These are phyloP conservation scores for Arabidopsis thaliana DNA, from an alignment of 345 rosid genomes.

Conservation along the genomic window TAIR10.1 NC_003076.8:24103001-24103500, in stretches of 20 bases:
- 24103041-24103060: not conserved
- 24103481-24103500: slow-evolving; percentile 47
- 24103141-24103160: slow-evolving; percentile 53
- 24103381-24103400: slow-evolving; percentile 51
- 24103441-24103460: slow-evolving; percentile 52
- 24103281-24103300: slow-evolving; percentile 41
- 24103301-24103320: slow-evolving; percentile 64
- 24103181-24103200: slow-evolving; percentile 83
- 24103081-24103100: slow-evolving; percentile 45
- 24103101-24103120: slow-evolving; percentile 48
- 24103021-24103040: not conserved
- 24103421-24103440: slow-evolving; percentile 51
- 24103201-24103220: slow-evolving; percentile 67
- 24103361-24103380: slow-evolving; percentile 97
- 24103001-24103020: slow-evolving; percentile 20
- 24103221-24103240: slow-evolving; percentile 95
- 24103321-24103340: slow-evolving; percentile 88
- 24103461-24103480: slow-evolving; percentile 54
- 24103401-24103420: slow-evolving; percentile 41
- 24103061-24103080: slow-evolving; percentile 29
- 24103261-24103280: slow-evolving; percentile 40
- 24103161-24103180: slow-evolving; percentile 12
- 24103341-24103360: slow-evolving; percentile 90
- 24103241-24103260: slow-evolving; percentile 97
- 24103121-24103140: slow-evolving; percentile 75